Percentiles rank a stretch among this genome's conserved stretches.
Conservation (phyloP, 208 protist genomes). For the Phytomonas sp. region DNA sequence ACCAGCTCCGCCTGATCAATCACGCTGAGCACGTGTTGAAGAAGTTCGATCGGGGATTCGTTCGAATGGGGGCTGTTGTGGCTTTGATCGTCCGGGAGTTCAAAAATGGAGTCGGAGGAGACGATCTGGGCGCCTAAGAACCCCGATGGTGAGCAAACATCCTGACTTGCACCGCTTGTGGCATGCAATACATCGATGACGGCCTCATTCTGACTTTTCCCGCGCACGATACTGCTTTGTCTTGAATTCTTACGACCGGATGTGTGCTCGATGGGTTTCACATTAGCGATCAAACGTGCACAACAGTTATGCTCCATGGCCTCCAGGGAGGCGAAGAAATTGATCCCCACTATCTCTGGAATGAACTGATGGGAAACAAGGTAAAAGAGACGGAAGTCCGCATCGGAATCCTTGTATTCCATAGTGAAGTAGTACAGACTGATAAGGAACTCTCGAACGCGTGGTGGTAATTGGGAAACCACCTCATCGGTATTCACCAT, state of each 20-base stretch:
- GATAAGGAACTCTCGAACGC: slow-evolving; percentile 54
- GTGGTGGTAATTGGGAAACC: neutral
- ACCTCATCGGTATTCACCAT: slow-evolving; percentile 14
- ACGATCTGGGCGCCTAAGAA: too few relatives aligned
- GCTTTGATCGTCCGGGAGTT: too few relatives aligned
- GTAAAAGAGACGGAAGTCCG: slow-evolving; percentile 82
- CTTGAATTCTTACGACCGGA: neutral
- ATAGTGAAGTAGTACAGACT: slow-evolving; percentile 75
- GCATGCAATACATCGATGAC: neutral
- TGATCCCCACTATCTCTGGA: slow-evolving; percentile 75
- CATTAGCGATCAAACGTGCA: slow-evolving; percentile 8
- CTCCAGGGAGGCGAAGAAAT: slow-evolving; percentile 77
- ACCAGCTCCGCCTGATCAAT: slow-evolving; percentile 59
- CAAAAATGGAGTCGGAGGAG: too few relatives aligned
- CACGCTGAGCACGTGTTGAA: slow-evolving; percentile 26
- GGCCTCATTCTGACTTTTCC: neutral
- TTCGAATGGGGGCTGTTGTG: too few relatives aligned
- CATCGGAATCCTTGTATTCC: slow-evolving; percentile 73
- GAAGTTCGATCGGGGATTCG: slow-evolving; percentile 34
- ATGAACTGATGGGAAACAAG: slow-evolving; percentile 78
- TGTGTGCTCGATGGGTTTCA: neutral
- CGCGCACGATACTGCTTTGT: neutral
- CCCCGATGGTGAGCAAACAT: too few relatives aligned
- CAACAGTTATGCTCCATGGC: slow-evolving; percentile 38
- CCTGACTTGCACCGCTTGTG: too few relatives aligned